These are phyloP conservation scores for Spinacia oleracea DNA, from an alignment of 179 eudicot genomes.

Conservation along the genomic window DNA sequence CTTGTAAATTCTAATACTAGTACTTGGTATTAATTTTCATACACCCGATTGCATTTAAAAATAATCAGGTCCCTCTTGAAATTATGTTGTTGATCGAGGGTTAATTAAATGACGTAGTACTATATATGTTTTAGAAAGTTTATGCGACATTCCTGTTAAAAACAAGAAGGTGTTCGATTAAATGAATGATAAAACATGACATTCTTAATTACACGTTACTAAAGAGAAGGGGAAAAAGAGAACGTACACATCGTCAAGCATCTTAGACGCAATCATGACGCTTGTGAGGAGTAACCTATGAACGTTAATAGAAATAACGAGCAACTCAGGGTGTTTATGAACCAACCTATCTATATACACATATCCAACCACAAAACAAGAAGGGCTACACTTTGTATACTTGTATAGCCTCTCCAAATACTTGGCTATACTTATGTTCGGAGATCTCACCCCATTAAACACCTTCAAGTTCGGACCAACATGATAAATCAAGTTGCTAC, in stretches of 20 bases:
- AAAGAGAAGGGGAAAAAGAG: constrained; percentile 12
- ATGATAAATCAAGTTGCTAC: background rate
- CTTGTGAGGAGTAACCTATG: constrained; percentile 81
- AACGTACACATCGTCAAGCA: constrained; percentile 84
- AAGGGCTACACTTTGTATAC: constrained; percentile 83
- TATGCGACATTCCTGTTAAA: no score
- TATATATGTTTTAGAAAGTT: no score
- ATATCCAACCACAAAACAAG: constrained; percentile 88
- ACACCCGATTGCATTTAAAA: no score
- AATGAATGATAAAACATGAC: no score
- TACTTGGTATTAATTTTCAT: no score
- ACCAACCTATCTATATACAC: constrained; percentile 81
- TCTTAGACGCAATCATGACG: constrained; percentile 85
- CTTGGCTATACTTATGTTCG: constrained; percentile 70
- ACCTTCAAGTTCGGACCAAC: constrained; percentile 42
- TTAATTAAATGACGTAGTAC: no score
- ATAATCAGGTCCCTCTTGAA: no score
- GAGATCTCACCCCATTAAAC: constrained; percentile 76
- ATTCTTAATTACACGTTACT: no score
- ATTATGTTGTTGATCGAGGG: no score
- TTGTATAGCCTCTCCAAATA: constrained; percentile 89
- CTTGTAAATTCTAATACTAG: no score
- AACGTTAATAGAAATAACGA: constrained; percentile 73
- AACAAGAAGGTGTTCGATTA: no score
- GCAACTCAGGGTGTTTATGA: constrained; percentile 69